Conservation (phyloP, 2,329 filamentous ascomycete species). For the Penicillium hordei region DNA sequence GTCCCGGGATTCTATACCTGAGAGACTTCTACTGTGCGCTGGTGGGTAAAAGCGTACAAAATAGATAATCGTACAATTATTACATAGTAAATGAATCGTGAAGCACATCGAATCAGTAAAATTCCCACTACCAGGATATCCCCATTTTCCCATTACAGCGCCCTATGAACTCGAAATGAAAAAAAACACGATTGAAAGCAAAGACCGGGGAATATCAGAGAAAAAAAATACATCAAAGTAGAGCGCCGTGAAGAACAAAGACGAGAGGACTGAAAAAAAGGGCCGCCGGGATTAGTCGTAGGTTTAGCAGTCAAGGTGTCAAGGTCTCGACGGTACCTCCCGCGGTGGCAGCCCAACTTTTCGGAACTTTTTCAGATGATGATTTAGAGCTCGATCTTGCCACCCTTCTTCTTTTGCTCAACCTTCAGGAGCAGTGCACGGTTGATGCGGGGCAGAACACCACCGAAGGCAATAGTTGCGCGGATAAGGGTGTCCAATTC, state of each 20-base stretch:
- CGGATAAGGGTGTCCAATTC: conserved; percentile 96
- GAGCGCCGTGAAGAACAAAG: conserved; percentile 28
- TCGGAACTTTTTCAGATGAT: conserved; percentile 5
- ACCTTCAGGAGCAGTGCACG: conserved; percentile 92
- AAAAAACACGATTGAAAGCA: conserved; percentile 18
- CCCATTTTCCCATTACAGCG: conserved; percentile 44
- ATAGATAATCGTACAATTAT: neutral
- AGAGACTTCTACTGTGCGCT: neutral
- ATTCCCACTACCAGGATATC: conserved; percentile 38
- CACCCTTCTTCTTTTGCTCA: conserved; percentile 90
- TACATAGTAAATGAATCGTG: neutral
- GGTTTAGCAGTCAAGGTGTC: neutral
- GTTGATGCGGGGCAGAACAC: conserved; percentile 98
- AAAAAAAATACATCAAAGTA: conserved; percentile 26
- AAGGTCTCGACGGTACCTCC: neutral
- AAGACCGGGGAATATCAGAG: conserved; percentile 29
- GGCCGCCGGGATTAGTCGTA: neutral
- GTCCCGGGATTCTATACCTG: neutral
- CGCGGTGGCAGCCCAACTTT: conserved; percentile 5
- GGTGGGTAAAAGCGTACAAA: neutral
- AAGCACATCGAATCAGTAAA: conserved; percentile 21
- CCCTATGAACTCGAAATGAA: conserved; percentile 32
- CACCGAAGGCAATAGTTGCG: conserved; percentile 96
- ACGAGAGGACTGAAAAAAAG: conserved; percentile 3
- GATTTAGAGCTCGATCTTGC: conserved; percentile 7